Percentiles rank a stretch among this genome's conserved stretches.
Conservation (phyloP, 2,329 filamentous ascomycete species). For the Cordyceps cicadae region DNA sequence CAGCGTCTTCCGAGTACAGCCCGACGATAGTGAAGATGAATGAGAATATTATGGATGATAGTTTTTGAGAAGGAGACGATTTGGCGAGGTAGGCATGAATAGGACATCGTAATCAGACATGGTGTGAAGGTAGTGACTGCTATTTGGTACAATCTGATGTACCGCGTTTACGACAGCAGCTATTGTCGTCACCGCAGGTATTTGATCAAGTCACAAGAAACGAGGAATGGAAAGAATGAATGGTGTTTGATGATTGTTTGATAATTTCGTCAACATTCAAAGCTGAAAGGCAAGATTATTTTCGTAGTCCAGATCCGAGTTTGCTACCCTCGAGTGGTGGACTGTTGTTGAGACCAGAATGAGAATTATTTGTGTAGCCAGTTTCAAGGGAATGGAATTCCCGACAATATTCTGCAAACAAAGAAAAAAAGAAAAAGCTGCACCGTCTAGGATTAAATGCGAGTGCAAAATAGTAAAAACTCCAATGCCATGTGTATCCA, state of each 20-base stretch:
- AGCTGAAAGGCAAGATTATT: neutral
- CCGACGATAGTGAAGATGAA: slow-evolving; percentile 60
- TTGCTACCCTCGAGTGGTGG: slow-evolving; percentile 1
- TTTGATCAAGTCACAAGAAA: neutral
- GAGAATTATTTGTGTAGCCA: slow-evolving; percentile 5
- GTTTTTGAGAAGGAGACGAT: slow-evolving; percentile 36
- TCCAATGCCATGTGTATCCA: slow-evolving; percentile 6
- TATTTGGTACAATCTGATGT: no score
- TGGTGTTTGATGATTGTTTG: neutral
- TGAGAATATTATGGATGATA: slow-evolving; percentile 53
- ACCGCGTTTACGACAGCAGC: no score
- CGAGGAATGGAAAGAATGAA: neutral
- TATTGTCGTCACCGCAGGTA: neutral
- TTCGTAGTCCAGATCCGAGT: neutral
- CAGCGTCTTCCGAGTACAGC: slow-evolving; percentile 49
- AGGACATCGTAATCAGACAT: neutral
- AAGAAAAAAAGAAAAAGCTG: neutral
- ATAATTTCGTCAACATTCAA: neutral
- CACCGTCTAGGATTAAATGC: neutral
- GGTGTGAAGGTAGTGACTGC: neutral
- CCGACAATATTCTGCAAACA: neutral
- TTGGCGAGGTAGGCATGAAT: neutral
- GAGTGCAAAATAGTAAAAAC: neutral
- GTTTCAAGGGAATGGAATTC: neutral
- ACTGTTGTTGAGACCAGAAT: slow-evolving; percentile 3